Conservation (phyloP, 257 asterid species). For the Solanum gandarillasii region DNA sequence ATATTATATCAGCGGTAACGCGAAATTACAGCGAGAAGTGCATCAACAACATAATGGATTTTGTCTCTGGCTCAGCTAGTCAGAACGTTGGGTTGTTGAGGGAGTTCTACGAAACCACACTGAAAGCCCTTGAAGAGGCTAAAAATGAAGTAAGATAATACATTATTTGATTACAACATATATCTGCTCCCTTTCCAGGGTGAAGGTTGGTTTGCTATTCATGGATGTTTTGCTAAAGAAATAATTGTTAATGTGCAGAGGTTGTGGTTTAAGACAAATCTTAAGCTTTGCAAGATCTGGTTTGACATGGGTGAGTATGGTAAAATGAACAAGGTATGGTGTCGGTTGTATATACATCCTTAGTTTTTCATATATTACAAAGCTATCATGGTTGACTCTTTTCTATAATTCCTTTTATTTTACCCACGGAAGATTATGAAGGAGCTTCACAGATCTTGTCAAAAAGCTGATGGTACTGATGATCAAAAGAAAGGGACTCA, state of each 20-base stretch:
- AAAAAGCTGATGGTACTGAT: conserved; percentile 91
- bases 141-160: conserved; percentile 66
- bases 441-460: conserved; percentile 95
- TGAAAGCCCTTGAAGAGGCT: conserved; percentile 95
- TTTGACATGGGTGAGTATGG: conserved; percentile 94
- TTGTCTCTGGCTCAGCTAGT: conserved; percentile 86
- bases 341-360: background rate
- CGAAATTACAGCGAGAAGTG: conserved; percentile 96
- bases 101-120: conserved; percentile 88
- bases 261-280: conserved; percentile 94
- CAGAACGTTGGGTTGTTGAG: conserved; percentile 75
- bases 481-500: conserved; percentile 99
- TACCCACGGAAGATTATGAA: conserved; percentile 49
- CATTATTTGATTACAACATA: background rate
- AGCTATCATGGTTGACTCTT: background rate
- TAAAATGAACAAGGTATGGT: conserved; percentile 74
- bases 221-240: background rate
- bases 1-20: conserved; percentile 87
- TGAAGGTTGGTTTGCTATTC: background rate
- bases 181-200: background rate
- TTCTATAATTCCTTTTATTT: background rate
- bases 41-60: conserved; percentile 94
- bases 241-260: conserved; percentile 33
- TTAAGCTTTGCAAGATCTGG: conserved; percentile 95
- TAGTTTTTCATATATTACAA: background rate